A percentile compares a stretch with the other conserved stretches of the same genome.
Conservation (phyloP, 306 rosid genomes). For the Fragaria ananassa region DNA sequence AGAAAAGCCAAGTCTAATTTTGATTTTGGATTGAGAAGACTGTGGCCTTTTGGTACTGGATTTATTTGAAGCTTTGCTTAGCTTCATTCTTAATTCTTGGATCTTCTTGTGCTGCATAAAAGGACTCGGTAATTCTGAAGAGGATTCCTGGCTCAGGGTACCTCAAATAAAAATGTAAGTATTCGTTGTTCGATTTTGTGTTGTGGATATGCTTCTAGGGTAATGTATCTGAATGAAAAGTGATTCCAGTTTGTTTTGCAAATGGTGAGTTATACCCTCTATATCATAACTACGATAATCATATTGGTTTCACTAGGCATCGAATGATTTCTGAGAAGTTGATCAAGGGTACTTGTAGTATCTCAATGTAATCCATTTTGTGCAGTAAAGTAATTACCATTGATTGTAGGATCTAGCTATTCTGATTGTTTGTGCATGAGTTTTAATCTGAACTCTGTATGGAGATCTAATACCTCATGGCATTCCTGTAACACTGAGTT, state of each 20-base stretch:
- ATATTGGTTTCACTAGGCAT: not conserved
- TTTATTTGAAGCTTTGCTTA: conserved; percentile 8
- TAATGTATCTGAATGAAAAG: not conserved
- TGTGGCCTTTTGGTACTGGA: conserved; percentile 25
- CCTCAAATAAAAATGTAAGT: conserved; percentile 25
- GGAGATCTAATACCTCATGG: not conserved
- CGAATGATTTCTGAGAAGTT: not conserved
- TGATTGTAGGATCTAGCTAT: not conserved
- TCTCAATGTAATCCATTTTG: not conserved
- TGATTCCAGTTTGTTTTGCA: not conserved
- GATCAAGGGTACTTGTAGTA: not conserved
- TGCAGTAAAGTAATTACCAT: not conserved
- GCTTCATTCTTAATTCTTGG: not conserved
- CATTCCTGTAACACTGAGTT: not conserved
- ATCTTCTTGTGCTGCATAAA: conserved; percentile 14
- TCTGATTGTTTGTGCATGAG: not conserved
- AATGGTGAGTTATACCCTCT: not conserved
- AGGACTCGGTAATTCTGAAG: conserved; percentile 1
- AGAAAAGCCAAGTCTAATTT: conserved; percentile 15
- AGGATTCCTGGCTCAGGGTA: conserved; percentile 7
- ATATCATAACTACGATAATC: not conserved
- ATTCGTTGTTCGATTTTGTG: not conserved
- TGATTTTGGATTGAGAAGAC: conserved; percentile 23
- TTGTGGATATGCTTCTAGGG: not conserved
- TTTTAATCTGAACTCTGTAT: not conserved